phyloP scores from a whole-genome alignment of 192 early-diverging fungal species.

The Backusella luteola region DNA sequence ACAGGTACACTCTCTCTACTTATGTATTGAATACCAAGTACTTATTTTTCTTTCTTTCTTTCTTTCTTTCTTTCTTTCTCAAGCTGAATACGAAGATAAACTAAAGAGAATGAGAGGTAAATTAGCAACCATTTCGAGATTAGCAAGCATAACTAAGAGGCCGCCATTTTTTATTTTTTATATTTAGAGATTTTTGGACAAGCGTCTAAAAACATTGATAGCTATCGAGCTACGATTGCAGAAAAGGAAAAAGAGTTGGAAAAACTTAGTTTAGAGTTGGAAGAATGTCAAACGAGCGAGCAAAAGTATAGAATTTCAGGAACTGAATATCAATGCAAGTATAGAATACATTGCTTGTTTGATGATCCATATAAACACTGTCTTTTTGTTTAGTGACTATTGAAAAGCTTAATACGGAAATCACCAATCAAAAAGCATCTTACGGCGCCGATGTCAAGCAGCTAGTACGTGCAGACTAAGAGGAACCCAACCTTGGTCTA shows the following conservation, averaged over 20 bases:
- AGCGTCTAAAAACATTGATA: conserved; percentile 54
- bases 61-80: too few relatives aligned
- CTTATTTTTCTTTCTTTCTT: too few relatives aligned
- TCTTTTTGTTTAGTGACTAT: not conserved
- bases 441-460: not conserved
- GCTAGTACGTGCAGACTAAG: not conserved
- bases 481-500: too few relatives aligned
- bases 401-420: conserved; percentile 9
- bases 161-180: too few relatives aligned
- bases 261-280: conserved; percentile 33
- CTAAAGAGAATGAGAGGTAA: conserved; percentile 58
- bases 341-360: not conserved
- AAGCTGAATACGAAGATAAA: conserved; percentile 56
- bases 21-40: not conserved
- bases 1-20: conserved; percentile 8
- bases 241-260: conserved; percentile 45
- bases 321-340: conserved; percentile 33
- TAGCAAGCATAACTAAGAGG: not conserved
- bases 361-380: not conserved
- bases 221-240: conserved; percentile 47
- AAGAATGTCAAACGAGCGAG: conserved; percentile 28
- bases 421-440: conserved; percentile 7
- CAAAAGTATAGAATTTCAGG: conserved; percentile 18
- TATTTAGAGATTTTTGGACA: conserved; percentile 49
- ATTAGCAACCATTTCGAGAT: not conserved